Evolutionary conservation across 306 rosid genomes (phyloP).

Genomic region (Begonia fuchsioides): DNA sequence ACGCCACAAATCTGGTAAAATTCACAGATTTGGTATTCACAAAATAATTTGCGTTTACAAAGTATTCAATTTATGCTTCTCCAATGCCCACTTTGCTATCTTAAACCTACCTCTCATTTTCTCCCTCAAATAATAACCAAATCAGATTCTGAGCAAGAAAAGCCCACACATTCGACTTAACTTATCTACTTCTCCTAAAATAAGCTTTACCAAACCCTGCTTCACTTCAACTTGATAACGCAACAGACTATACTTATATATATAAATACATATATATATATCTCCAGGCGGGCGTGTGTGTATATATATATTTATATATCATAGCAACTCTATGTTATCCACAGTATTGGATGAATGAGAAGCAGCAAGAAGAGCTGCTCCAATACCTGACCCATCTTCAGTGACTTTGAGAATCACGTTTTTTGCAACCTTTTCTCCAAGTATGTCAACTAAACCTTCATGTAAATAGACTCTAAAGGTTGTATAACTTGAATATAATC

Average conservation of each 20-base stretch:
- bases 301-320: slow-evolving; percentile 24
- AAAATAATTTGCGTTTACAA: too few relatives aligned
- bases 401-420: slow-evolving; percentile 61
- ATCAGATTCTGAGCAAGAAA: too few relatives aligned
- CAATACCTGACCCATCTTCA: slow-evolving; percentile 78
- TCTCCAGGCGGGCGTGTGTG: slow-evolving; percentile 2
- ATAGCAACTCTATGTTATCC: slow-evolving; percentile 58
- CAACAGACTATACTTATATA: not conserved
- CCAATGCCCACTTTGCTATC: too few relatives aligned
- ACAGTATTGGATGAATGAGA: slow-evolving; percentile 47
- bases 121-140: too few relatives aligned
- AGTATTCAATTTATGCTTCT: too few relatives aligned
- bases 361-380: slow-evolving; percentile 85
- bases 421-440: slow-evolving; percentile 65
- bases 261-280: slow-evolving; percentile 27
- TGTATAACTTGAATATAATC: slow-evolving; percentile 55
- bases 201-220: too few relatives aligned
- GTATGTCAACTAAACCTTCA: slow-evolving; percentile 59
- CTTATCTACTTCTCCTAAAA: too few relatives aligned
- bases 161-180: too few relatives aligned
- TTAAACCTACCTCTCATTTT: too few relatives aligned
- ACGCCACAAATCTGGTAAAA: too few relatives aligned
- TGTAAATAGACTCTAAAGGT: slow-evolving; percentile 65
- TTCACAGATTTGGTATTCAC: too few relatives aligned
- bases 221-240: too few relatives aligned